Percentiles rank a stretch among this genome's conserved stretches.
Evolutionary conservation across 495 filamentous ascomycete species (phyloP).

Genomic region (Neurospora sp.): DNA sequence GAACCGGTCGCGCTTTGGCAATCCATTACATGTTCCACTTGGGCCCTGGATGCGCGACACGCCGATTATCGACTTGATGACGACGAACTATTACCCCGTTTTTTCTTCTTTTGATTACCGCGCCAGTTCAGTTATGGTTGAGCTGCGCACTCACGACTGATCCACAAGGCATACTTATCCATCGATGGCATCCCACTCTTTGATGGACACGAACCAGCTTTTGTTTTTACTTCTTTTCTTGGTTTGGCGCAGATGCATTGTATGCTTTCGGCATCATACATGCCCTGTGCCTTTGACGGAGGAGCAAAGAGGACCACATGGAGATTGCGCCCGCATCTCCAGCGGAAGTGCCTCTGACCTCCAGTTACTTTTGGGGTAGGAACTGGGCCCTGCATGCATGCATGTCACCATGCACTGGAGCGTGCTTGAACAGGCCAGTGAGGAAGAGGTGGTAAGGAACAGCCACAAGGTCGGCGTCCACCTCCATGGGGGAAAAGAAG

Average conservation of each 20-base stretch:
- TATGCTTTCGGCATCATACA: background rate
- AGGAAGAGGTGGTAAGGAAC: background rate
- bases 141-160: background rate
- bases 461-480: background rate
- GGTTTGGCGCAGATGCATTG: background rate
- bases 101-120: background rate
- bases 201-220: background rate
- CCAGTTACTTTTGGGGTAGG: background rate
- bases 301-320: background rate
- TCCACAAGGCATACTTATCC: background rate
- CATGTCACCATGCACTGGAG: background rate
- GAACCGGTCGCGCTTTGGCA: background rate
- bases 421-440: background rate
- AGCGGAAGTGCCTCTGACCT: background rate
- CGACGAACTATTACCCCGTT: background rate
- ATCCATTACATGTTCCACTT: background rate
- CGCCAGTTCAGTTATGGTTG: background rate
- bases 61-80: background rate
- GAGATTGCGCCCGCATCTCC: background rate
- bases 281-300: background rate
- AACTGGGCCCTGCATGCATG: background rate
- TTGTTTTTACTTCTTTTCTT: background rate
- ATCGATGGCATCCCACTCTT: background rate
- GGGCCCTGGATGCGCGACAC: background rate
- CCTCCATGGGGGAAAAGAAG: background rate